Base-by-base conservation (phyloP, 106 monocot genomes). In the Dendrobium nobile region DNA sequence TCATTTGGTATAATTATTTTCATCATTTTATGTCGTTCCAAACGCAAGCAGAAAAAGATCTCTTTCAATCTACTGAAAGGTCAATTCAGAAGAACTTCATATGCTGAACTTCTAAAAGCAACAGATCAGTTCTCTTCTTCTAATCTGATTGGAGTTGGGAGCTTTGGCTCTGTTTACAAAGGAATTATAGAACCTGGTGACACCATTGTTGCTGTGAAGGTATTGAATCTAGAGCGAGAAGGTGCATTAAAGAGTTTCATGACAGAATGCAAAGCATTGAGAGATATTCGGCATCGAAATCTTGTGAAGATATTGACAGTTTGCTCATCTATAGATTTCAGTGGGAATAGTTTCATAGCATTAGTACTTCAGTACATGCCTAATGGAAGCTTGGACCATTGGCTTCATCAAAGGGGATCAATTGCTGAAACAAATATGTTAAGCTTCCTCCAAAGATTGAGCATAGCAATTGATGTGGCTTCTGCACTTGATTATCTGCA, bases 401-500 rank as follows among this genome's bases (percentile, higher is more conserved):
- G 82, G 82, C 20, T 82, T 67, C 76, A 67, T 77, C 61, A 54
- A 44, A 61, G 16, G 24, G 22, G 28, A n/a, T 56, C 0, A 2
- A 73, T 44, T 1, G 22, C 11, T 17, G 48, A n/a, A 4, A 9
- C 16, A 47, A 43, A 2, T 9, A 73, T 0, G 9, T 73, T 83
- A 58, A 78, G 20, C 42, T 77, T 83, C 17, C 5, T 48, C 70
- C 78, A 73, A 26, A 82, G 82, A 42, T 56, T 82, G 24, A 77
- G 51, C 51, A 77, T 82, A 77, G 77, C 77, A 2, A 54, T 78
- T 15, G 83, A 83, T 78, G 72, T 83, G 37, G 83, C 83, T 24
- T 78, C 40, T 43, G 73, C 83, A 7, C 41, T 83, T 40, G 83
- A 83, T 28, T 83, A 83, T 78, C 83, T 83, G 17, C 83, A 79